A percentile compares a stretch with the other conserved stretches of the same genome.
Evolutionary conservation across 169 alveolate genomes (phyloP).

Genomic region (Cryptosporidium parvum): DNA sequence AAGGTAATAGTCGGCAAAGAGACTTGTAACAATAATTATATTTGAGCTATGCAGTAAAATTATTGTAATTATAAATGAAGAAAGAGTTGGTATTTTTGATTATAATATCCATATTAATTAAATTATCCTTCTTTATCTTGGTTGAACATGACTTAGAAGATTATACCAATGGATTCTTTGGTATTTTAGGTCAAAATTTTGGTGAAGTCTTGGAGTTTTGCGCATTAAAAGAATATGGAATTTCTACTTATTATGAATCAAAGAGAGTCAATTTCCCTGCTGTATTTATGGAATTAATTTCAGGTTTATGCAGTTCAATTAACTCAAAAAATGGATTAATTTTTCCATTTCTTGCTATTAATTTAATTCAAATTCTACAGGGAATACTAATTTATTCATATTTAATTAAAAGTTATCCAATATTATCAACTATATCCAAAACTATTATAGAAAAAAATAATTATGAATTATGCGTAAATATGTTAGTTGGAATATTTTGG

Average conservation of each 20-base stretch:
- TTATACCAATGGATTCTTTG: slow-evolving; percentile 29
- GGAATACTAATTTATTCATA: slow-evolving; percentile 29
- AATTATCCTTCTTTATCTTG: neutral
- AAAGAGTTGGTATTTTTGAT: neutral
- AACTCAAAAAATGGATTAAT: neutral
- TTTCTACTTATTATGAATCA: neutral
- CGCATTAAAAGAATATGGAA: slow-evolving; percentile 25
- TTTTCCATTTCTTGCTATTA: slow-evolving; percentile 6
- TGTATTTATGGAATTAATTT: neutral
- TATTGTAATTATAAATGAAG: neutral
- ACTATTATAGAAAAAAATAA: neutral
- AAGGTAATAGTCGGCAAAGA: neutral
- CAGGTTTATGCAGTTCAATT: neutral
- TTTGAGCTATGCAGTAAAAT: neutral
- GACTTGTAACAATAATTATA: neutral
- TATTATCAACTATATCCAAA: neutral
- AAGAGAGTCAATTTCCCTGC: slow-evolving; percentile 24
- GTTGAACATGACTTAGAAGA: neutral
- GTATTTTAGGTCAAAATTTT: slow-evolving; percentile 3
- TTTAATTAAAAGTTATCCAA: neutral
- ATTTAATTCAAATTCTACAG: slow-evolving; percentile 10
- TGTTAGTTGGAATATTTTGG: slow-evolving; percentile 21
- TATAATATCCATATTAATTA: neutral
- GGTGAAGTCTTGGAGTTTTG: slow-evolving; percentile 45
- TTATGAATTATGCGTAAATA: neutral